Conservation (phyloP, 2,329 filamentous ascomycete genomes). For the Talaromyces pinophilus region DNA sequence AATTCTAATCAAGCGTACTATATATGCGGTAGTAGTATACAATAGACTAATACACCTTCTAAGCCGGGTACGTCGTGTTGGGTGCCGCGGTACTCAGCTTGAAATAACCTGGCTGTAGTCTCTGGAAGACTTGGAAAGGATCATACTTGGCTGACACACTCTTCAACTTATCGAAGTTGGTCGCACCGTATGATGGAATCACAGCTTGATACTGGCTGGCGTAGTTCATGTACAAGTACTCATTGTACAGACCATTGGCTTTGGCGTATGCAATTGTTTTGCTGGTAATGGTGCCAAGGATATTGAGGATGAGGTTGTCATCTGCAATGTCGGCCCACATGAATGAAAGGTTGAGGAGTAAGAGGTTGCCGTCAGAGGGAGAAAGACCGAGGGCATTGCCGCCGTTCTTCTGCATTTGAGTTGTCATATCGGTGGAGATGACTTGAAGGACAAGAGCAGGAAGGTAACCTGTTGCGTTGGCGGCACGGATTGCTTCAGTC, state of each 20-base stretch:
- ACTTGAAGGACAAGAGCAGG: constrained; percentile 37
- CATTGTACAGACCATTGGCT: constrained; percentile 31
- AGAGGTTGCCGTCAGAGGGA: constrained; percentile 27
- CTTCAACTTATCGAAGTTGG: constrained; percentile 38
- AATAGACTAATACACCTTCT: not conserved
- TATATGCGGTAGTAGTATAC: not conserved
- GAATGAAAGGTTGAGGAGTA: constrained; percentile 34
- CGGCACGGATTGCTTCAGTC: constrained; percentile 27
- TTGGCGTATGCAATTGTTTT: constrained; percentile 34
- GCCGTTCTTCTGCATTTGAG: constrained; percentile 35
- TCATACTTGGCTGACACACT: constrained; percentile 42
- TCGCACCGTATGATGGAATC: constrained; percentile 45
- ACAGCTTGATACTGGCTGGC: constrained; percentile 48
- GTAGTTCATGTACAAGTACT: constrained; percentile 53
- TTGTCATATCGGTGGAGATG: constrained; percentile 35
- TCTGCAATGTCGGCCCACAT: constrained; percentile 38
- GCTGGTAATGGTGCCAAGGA: constrained; percentile 32
- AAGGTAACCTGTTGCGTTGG: constrained; percentile 27
- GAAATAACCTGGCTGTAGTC: constrained; percentile 45
- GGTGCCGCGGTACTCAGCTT: constrained; percentile 35
- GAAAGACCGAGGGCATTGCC: constrained; percentile 41
- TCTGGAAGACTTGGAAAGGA: constrained; percentile 43
- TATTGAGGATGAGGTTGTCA: constrained; percentile 33
- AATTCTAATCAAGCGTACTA: not conserved
- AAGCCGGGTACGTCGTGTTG: constrained; percentile 21